These are phyloP conservation scores for Gyromitra esculenta DNA, from an alignment of 2,329 filamentous ascomycete genomes.

Conservation along the genomic window DNA sequence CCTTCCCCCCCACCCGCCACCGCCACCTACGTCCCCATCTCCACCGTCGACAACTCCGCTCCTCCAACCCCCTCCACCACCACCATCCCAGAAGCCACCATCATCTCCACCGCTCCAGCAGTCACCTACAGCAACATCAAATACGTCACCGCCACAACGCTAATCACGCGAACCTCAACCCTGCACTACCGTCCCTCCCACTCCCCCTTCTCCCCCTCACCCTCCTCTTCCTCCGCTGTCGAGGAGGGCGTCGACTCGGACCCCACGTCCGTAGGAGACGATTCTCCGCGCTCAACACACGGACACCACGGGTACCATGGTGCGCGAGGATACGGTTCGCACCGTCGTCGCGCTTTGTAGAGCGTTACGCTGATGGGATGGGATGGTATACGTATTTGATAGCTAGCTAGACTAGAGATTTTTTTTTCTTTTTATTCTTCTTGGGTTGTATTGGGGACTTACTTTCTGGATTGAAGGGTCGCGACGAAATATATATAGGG, in stretches of 20 bases:
- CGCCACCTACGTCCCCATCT: neutral
- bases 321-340: neutral
- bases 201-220: neutral
- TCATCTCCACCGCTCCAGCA: neutral
- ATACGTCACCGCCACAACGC: constrained; percentile 13
- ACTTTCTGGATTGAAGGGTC: neutral
- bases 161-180: constrained; percentile 17
- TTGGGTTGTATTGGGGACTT: neutral
- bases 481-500: neutral
- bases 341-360: neutral
- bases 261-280: neutral
- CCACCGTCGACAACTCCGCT: neutral
- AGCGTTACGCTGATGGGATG: neutral
- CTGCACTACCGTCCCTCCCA: neutral
- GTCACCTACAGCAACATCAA: neutral
- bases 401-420: constrained; percentile 1
- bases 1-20: neutral
- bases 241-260: too few relatives aligned
- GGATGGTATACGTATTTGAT: neutral
- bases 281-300: neutral
- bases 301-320: neutral
- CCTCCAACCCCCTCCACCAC: neutral
- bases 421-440: neutral
- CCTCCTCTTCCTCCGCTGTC: neutral
- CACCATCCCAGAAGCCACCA: neutral